A percentile compares a stretch with the other conserved stretches of the same genome.
Evolutionary conservation across 1,139 yeast genomes (phyloP).

Genomic region (Yamadazyma diospyri): DNA sequence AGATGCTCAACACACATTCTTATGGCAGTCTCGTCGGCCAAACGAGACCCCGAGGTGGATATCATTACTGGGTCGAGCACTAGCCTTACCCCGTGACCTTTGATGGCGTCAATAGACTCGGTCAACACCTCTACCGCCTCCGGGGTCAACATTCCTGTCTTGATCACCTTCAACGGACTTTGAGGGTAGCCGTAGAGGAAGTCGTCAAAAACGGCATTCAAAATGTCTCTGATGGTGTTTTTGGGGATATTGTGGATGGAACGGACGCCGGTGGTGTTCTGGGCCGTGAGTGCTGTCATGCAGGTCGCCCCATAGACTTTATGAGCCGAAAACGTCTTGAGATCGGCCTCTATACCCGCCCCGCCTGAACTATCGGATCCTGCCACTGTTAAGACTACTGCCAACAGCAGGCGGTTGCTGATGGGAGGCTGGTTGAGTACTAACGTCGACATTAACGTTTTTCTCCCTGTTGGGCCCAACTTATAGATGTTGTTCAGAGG

Average conservation of each 20-base stretch:
- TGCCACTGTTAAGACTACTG: conserved; percentile 61
- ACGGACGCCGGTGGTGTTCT: conserved; percentile 64
- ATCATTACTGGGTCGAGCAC: conserved; percentile 85
- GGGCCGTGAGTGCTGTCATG: conserved; percentile 80
- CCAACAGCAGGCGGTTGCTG: conserved; percentile 11
- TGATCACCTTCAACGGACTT: conserved; percentile 55
- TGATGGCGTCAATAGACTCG: conserved; percentile 26
- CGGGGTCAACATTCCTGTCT: conserved; percentile 75
- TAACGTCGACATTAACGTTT: too few relatives aligned
- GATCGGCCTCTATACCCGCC: conserved; percentile 92
- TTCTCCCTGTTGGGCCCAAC: too few relatives aligned
- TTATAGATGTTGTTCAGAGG: neutral
- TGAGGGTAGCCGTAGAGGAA: conserved; percentile 38
- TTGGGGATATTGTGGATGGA: conserved; percentile 47
- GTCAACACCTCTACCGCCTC: conserved; percentile 53
- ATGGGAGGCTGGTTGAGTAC: neutral
- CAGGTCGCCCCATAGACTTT: conserved; percentile 79
- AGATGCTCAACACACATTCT: conserved; percentile 42
- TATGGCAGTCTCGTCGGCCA: conserved; percentile 50
- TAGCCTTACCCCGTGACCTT: conserved; percentile 30
- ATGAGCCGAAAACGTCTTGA: conserved; percentile 78
- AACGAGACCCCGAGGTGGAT: conserved; percentile 67
- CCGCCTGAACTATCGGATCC: conserved; percentile 94
- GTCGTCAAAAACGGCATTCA: conserved; percentile 60
- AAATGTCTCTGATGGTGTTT: conserved; percentile 38